Percentiles rank a stretch among this genome's conserved stretches.
phyloP scores from a whole-genome alignment of 2,329 filamentous ascomycete species.

The Arthroderma sp. region DNA sequence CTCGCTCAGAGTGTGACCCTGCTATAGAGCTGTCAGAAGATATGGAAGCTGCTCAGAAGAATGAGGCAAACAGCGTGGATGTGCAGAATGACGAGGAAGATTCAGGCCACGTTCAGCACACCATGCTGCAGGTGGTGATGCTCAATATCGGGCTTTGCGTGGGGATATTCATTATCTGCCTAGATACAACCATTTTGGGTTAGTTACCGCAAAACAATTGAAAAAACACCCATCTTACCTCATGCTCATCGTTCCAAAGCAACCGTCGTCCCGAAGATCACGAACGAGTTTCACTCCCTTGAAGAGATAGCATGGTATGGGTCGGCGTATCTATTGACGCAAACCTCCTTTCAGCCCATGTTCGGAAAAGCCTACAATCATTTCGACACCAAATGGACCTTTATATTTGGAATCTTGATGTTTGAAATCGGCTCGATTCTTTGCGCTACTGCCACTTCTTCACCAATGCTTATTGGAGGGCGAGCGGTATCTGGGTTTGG shows the following conservation, averaged over 20 bases:
- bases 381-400: constrained; percentile 25
- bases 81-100: background rate
- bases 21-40: background rate
- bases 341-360: constrained; percentile 15
- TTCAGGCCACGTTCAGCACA: background rate
- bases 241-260: constrained; percentile 10
- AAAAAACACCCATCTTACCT: too few relatives aligned
- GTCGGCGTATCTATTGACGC: constrained; percentile 20
- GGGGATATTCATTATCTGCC: constrained; percentile 1
- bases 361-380: constrained; percentile 31
- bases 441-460: constrained; percentile 8
- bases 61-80: background rate
- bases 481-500: constrained; percentile 29
- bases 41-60: background rate
- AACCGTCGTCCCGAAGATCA: constrained; percentile 23
- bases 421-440: constrained; percentile 17
- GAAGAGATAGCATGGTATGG: constrained; percentile 26
- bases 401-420: constrained; percentile 15
- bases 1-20: background rate
- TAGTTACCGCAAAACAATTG: background rate
- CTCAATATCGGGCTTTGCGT: constrained; percentile 2
- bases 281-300: constrained; percentile 22
- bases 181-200: constrained; percentile 5
- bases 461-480: constrained; percentile 1
- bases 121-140: constrained; percentile 1